Conservation (phyloP, 768 basidiomycete genomes). For the Auricularia heimuer region DNA sequence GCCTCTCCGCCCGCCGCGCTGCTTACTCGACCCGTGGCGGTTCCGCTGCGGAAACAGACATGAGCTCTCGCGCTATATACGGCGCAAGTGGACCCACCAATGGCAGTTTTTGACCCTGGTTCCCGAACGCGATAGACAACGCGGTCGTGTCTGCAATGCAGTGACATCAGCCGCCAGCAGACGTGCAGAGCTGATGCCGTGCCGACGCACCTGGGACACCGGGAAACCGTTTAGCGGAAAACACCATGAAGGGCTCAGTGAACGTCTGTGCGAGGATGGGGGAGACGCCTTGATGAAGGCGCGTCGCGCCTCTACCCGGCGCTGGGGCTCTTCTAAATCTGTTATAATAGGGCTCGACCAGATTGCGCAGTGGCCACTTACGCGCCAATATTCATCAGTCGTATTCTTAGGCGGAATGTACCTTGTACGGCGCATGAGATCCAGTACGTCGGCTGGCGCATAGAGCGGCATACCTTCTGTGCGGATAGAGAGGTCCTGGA, state of each 20-base stretch:
- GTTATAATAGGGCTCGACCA: conserved; percentile 5
- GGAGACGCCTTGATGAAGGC: conserved; percentile 58
- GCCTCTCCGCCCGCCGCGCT: conserved; percentile 46
- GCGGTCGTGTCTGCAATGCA: conserved; percentile 65
- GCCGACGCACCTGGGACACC: conserved; percentile 73
- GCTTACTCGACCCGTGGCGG: conserved; percentile 63
- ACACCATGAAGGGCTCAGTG: conserved; percentile 78
- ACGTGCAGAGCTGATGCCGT: not conserved
- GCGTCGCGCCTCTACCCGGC: conserved; percentile 54
- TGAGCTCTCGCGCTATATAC: conserved; percentile 15
- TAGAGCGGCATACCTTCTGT: conserved; percentile 59
- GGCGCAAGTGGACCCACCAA: conserved; percentile 43
- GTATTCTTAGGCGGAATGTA: conserved; percentile 73
- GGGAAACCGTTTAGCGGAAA: conserved; percentile 88
- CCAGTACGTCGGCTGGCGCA: too few relatives aligned
- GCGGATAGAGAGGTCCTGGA: conserved; percentile 87
- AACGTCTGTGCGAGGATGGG: conserved; percentile 78
- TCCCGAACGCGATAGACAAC: conserved; percentile 78
- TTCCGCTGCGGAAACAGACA: conserved; percentile 46
- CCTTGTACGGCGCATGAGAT: conserved; percentile 32
- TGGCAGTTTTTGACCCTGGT: conserved; percentile 83
- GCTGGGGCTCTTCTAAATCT: conserved; percentile 47
- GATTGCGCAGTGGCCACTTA: conserved; percentile 37
- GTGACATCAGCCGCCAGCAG: conserved; percentile 10
- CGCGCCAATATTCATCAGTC: conserved; percentile 86